Evolutionary conservation across 495 filamentous ascomycete genomes (phyloP).

Genomic region (Pseudotulostoma volvatum): DNA sequence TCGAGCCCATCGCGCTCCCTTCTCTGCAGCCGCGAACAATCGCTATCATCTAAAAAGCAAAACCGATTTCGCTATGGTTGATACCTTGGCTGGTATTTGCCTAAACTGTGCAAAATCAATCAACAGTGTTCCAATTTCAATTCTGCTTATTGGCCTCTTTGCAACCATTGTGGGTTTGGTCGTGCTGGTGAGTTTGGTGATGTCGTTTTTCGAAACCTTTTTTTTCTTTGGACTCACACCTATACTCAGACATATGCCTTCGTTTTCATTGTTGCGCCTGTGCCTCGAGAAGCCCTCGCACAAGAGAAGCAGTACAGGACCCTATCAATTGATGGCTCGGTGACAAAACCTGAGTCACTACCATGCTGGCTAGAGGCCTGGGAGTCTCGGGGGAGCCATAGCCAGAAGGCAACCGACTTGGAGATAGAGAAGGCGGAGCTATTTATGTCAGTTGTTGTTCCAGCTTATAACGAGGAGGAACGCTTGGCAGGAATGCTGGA

Average conservation of each 20-base stretch:
- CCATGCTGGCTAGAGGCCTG: conserved; percentile 73
- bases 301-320: conserved; percentile 81
- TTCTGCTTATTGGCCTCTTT: conserved; percentile 14
- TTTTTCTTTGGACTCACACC: background rate
- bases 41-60: background rate
- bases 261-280: conserved; percentile 60
- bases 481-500: conserved; percentile 70
- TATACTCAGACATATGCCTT: conserved; percentile 45
- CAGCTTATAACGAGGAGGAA: conserved; percentile 86
- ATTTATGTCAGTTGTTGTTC: conserved; percentile 77
- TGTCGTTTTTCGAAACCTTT: conserved; percentile 4
- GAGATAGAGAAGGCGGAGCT: conserved; percentile 38
- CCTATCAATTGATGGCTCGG: conserved; percentile 45
- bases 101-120: conserved; percentile 18
- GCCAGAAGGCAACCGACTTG: conserved; percentile 19
- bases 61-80: conserved; percentile 16
- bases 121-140: conserved; percentile 14
- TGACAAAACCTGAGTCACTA: conserved; percentile 41
- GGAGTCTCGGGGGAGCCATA: conserved; percentile 32
- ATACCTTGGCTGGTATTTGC: conserved; percentile 18
- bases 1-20: background rate
- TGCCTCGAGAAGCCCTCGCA: conserved; percentile 53
- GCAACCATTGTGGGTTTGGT: conserved; percentile 20
- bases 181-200: conserved; percentile 18
- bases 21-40: background rate